Base-by-base conservation (phyloP, 2,329 filamentous ascomycete genomes). In the Anthostomella pinea region DNA sequence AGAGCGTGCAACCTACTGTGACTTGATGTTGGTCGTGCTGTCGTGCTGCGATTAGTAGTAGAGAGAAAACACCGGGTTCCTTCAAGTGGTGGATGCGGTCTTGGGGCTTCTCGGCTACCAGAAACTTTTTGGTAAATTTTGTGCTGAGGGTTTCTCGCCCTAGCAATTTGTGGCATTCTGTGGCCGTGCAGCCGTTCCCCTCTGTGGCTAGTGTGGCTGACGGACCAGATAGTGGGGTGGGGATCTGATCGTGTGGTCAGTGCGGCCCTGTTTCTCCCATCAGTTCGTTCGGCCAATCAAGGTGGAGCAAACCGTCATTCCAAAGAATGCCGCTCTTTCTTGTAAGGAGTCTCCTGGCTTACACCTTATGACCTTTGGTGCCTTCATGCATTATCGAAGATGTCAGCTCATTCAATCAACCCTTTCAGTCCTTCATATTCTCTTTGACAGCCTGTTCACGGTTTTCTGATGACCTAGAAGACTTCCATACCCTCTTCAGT, bases 1-100 rank as follows among this genome's bases (percentile, higher is more conserved):
- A 17, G 41, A 35, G 39, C 41, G 38, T 48, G 41, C 14, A 47
- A 70, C 72, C 65, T 68, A 75, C 71, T 66, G 58, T 73, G 67
- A 68, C 63, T 57, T 56, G 46, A 15, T 51, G 30, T 51, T 67
- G 59, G 66, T 67, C 68, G 62, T 65, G 48, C 48, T 66, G 58
- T 64, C 64, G 60, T 68, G 61, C 51, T 53, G 39, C 35, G 40
- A 49, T 48, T 52, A 41, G 49, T 53, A 41, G 46, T 44, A 45
- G 47, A 46, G n/a, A n/a, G 47, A 52, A 44, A 49, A 38, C 38
- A 35, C 45, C 51, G 46, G 45, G 39, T 39, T 41, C 38, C n/a
- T n/a, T n/a, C n/a, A 30, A 45, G 43, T 48, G 43, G 50, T 52
- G 46, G 44, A 54, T 41, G 46, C 46, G 47, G 37, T 39, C 40